Evolutionary conservation across 169 alveolate genomes (phyloP), one percentile per base, ranked within the genome.

Genomic region (Neospora caninum): DNA sequence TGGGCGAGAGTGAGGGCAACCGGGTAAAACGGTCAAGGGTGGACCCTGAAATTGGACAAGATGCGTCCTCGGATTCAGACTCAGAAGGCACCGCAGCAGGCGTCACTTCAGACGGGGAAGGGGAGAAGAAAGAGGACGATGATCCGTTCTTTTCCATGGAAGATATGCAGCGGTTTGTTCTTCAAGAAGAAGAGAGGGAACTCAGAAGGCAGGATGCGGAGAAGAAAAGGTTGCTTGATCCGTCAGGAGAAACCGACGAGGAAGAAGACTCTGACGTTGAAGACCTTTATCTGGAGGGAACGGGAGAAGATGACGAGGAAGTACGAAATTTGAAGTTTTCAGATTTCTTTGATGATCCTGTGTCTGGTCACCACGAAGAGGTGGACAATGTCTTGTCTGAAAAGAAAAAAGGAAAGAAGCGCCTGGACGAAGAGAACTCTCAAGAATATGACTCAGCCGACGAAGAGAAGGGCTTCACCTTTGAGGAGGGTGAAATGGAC

Each of bases 391-490:
- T 10, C 10, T 36, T 29, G 22, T 38, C 18, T 20, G 86, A 10
- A n/a, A 78, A 27, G 86, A 38, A 78, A n/a, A 78, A n/a, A 38
- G 45, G 39, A 10, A 78, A 18, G 13, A 78, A 9, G 86, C 43
- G 1, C 42, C 31, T n/a, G 39, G 94, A 91, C 1, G 94, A 91
- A 45, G 93, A 89, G 45, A 49, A 82, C 39, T 39, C 64, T 6
- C 88, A 91, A n/a, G 91, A 91, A 0, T 89, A 91, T 18, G 94
- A 69, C 34, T 67, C 89, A 42, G 88, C 78, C 34, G 94, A 86
- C 39, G 94, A 82, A 64, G 64, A 41, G 87, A 20, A 73, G 45
- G 70, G 39, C 87, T 18, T 83, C 91, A 58, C 73, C 70, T 20
- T 36, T 10, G 43, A 34, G 70, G 73, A 49, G 0, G 91, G 87